Percentiles rank a stretch among this genome's conserved stretches.
Conservation (phyloP, 2,329 filamentous ascomycete species). For the Bimuria novae-zelandiae region DNA sequence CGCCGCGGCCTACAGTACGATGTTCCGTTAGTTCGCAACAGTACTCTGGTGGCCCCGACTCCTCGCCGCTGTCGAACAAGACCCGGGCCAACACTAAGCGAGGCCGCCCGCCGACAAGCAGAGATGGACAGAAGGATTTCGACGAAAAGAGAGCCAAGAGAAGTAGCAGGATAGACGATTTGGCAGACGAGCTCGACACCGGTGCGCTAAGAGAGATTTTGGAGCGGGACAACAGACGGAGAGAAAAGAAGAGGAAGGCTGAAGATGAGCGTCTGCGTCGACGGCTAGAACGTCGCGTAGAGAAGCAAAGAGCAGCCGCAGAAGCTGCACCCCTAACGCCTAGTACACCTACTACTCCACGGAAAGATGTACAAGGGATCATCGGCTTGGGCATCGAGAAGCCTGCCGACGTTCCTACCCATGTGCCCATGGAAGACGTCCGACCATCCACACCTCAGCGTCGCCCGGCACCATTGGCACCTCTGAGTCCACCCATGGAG, state of each 20-base stretch:
- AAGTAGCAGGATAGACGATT: slow-evolving; percentile 66
- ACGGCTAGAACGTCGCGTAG: slow-evolving; percentile 67
- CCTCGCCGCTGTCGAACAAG: slow-evolving; percentile 48
- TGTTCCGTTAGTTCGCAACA: slow-evolving; percentile 70
- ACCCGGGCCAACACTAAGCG: slow-evolving; percentile 55
- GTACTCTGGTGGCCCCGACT: slow-evolving; percentile 46
- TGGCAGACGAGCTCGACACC: slow-evolving; percentile 86
- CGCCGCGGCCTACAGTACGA: slow-evolving; percentile 81
- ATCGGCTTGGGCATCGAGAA: slow-evolving; percentile 62
- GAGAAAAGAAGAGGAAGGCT: slow-evolving; percentile 71
- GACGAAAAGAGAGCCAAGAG: slow-evolving; percentile 44
- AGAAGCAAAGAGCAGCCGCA: slow-evolving; percentile 63
- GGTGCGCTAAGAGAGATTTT: slow-evolving; percentile 84
- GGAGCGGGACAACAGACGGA: slow-evolving; percentile 83
- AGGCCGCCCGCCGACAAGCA: slow-evolving; percentile 57
- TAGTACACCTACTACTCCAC: slow-evolving; percentile 60
- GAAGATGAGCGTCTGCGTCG: slow-evolving; percentile 71
- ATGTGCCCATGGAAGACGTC: slow-evolving; percentile 60
- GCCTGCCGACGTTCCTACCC: slow-evolving; percentile 61
- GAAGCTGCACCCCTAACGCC: slow-evolving; percentile 55
- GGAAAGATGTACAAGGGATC: slow-evolving; percentile 48
- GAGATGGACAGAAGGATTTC: slow-evolving; percentile 48
- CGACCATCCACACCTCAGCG: slow-evolving; percentile 45
- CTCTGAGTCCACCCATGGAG: slow-evolving; percentile 23
- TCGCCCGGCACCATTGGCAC: slow-evolving; percentile 24